Conservation (phyloP, 192 early-diverging fungal species). For the Podila minutissima region DNA sequence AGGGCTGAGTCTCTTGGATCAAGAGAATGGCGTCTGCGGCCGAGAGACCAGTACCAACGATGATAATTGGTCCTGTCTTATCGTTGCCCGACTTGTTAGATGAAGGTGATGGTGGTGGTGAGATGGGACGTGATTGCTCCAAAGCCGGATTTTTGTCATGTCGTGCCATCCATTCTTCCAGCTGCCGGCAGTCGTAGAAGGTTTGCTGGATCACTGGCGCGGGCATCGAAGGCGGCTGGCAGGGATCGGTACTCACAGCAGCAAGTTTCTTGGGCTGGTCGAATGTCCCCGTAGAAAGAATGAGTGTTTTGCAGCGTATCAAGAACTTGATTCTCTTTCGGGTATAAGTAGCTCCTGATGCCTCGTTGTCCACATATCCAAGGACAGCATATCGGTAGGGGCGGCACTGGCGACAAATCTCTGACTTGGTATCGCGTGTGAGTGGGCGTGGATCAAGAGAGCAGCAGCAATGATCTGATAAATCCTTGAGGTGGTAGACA, state of each 20-base stretch:
- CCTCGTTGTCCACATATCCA: conserved; percentile 21
- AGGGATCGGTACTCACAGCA: conserved; percentile 26
- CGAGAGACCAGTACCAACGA: conserved; percentile 47
- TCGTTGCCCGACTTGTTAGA: background rate
- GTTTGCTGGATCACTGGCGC: conserved; percentile 33
- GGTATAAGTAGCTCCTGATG: background rate
- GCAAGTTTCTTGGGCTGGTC: conserved; percentile 47
- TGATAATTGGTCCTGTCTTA: conserved; percentile 21
- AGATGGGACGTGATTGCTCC: background rate
- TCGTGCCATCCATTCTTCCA: conserved; percentile 45
- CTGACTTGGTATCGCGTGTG: background rate
- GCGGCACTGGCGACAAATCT: conserved; percentile 11
- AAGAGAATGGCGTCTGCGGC: conserved; percentile 44
- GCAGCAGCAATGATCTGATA: conserved; percentile 40
- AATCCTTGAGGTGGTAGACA: conserved; percentile 42
- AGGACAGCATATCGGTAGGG: conserved; percentile 30
- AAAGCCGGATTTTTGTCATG: background rate
- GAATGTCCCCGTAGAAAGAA: conserved; percentile 46
- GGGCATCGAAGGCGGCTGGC: conserved; percentile 14
- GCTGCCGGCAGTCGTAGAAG: conserved; percentile 44
- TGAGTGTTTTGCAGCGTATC: conserved; percentile 28
- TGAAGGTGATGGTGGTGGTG: conserved; percentile 13
- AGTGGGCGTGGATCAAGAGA: conserved; percentile 9
- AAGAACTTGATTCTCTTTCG: conserved; percentile 18
- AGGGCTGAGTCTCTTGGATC: conserved; percentile 47